Evolutionary conservation across 2,329 filamentous ascomycete species (phyloP), one percentile per base, ranked within the genome.

Genomic region (Colletotrichum eremochloae): DNA sequence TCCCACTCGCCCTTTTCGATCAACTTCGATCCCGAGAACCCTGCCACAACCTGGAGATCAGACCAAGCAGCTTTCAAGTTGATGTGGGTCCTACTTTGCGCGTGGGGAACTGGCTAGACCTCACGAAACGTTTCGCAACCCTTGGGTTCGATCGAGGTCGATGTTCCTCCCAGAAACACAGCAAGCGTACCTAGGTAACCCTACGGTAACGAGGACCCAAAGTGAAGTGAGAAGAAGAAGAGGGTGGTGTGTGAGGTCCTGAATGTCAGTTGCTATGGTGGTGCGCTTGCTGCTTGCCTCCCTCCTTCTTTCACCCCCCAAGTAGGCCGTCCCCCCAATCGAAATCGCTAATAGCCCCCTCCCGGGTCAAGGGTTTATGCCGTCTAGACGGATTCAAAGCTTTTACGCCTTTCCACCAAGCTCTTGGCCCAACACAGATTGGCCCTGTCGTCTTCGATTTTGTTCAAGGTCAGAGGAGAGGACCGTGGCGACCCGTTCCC

Each of bases 61-160:
- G 76, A 75, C 77, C 80, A 81, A 80, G 80, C 74, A 76, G 79
- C 67, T 75, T 68, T 63, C 66, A 71, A 81, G 81, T 78, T 79
- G 60, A n/a, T 48, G 68, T 79, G 76, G 67, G 70, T 57, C 69
- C 75, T 66, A 74, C 61, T 67, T 52, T 68, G 67, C 56, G 64
- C 50, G 63, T 73, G 65, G 64, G 52, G 68, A 73, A 58, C 66
- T 75, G 68, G 74, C 73, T 61, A 66, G 74, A 66, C 68, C 53
- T 52, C 48, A 68, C 50, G 64, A 71, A 68, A 71, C 68, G 68
- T 68, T 68, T 71, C 68, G 68, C 63, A 71, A 62, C 48, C 48
- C 50, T 57, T 67, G 63, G 66, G 67, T 56, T 60, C 38, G 73
- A 74, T 68, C 46, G 46, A 48, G 44, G 44, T 46, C 44, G 44